A percentile compares a stretch with the other conserved stretches of the same genome.
These are phyloP conservation scores for Inonotus obliquus DNA, from an alignment of 1,284 basidiomycete species.

Conservation along the genomic window DNA sequence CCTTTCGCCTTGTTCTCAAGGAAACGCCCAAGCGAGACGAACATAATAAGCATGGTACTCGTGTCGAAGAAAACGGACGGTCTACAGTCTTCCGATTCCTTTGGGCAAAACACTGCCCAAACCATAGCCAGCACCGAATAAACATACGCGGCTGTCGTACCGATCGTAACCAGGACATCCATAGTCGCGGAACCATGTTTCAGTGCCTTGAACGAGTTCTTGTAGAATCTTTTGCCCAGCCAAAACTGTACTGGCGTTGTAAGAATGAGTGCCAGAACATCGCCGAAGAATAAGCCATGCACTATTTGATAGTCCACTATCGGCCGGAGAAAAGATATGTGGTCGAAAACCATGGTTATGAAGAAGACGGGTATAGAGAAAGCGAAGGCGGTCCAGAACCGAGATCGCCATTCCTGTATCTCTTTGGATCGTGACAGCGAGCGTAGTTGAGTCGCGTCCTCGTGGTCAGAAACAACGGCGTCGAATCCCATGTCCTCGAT, in stretches of 20 bases:
- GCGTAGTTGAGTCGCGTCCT: constrained; percentile 83
- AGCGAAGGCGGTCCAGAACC: constrained; percentile 69
- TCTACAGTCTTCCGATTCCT: constrained; percentile 51
- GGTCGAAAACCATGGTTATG: constrained; percentile 84
- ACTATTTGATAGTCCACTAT: constrained; percentile 48
- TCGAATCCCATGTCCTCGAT: constrained; percentile 91
- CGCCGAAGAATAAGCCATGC: constrained; percentile 76
- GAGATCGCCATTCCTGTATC: constrained; percentile 83
- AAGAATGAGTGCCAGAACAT: constrained; percentile 76
- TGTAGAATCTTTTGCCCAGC: constrained; percentile 86
- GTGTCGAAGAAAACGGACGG: constrained; percentile 98
- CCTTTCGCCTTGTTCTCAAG: constrained; percentile 97
- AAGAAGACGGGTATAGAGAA: constrained; percentile 95
- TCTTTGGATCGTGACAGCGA: constrained; percentile 92
- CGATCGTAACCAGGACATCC: constrained; percentile 96
- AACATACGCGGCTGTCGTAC: constrained; percentile 89
- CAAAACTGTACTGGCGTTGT: constrained; percentile 94
- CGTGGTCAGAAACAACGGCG: constrained; percentile 79
- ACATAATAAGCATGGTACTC: constrained; percentile 97
- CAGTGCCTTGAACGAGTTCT: constrained; percentile 85
- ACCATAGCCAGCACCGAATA: constrained; percentile 82
- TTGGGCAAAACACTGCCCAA: constrained; percentile 57
- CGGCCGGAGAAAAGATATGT: constrained; percentile 54
- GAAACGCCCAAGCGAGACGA: constrained; percentile 93
- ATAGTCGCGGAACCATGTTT: constrained; percentile 90